Conservation (phyloP, 768 basidiomycete genomes). For the Galerina marginata region DNA sequence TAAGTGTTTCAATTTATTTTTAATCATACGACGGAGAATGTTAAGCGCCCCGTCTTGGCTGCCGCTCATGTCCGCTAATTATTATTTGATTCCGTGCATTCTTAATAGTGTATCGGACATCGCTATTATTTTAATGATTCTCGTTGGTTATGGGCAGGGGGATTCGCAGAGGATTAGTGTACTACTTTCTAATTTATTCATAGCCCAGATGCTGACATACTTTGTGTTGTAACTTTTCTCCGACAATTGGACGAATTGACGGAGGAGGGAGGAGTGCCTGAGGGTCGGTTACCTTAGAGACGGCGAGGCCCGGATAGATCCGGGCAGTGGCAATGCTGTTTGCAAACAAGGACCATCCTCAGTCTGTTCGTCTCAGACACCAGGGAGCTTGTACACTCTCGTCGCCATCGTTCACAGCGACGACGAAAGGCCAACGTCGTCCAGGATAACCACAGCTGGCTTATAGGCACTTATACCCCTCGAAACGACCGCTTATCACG, state of each 20-base stretch:
- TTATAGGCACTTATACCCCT: conserved; percentile 12
- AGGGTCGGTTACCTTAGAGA: conserved; percentile 23
- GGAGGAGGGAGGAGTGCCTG: background rate
- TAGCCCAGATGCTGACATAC: background rate
- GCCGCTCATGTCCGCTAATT: background rate
- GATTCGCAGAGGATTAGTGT: background rate
- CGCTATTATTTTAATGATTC: conserved; percentile 8
- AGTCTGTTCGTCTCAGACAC: conserved; percentile 22
- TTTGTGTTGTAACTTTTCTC: background rate
- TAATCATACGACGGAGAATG: conserved; percentile 5
- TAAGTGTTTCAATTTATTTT: conserved; percentile 3
- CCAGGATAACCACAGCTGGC: conserved; percentile 1
- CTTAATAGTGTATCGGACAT: background rate
- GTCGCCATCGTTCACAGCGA: conserved; percentile 21
- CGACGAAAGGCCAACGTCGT: conserved; percentile 2
- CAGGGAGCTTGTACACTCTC: conserved; percentile 4
- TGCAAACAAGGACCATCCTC: conserved; percentile 26
- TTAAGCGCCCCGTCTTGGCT: conserved; percentile 4
- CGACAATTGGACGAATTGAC: background rate
- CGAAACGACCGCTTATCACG: conserved; percentile 6
- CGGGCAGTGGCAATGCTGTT: conserved; percentile 24
- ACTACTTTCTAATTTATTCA: background rate
- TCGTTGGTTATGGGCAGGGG: background rate
- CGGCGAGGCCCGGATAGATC: conserved; percentile 27
- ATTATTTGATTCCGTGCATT: background rate